Evolutionary conservation across 768 basidiomycete genomes (phyloP), one percentile per base, ranked within the genome.

Genomic region (Podaxis sp.): DNA sequence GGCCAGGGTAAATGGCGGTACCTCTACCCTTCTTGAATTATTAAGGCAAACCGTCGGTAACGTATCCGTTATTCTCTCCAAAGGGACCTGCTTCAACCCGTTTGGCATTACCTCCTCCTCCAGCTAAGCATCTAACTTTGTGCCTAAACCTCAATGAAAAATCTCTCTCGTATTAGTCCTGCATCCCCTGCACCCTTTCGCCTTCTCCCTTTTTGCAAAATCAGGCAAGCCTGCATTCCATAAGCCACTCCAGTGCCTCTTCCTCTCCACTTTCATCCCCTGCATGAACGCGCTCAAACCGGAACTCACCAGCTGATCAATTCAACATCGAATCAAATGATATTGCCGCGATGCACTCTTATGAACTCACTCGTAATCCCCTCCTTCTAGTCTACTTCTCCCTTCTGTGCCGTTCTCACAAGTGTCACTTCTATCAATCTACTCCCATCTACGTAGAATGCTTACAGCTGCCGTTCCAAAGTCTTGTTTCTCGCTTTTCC

Each of bases 151-250:
- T 20, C n/a, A 30, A 55, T 37, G 15, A n/a, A 37, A 55, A 22
- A 20, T 3, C 51, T 52, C 7, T 55, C 53, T 38, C 20, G 33
- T 24, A 11, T 12, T 24, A 13, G n/a, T 33, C 46, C 46, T 46
- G 10, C 20, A 17, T 5, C 44, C n/a, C 20, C 49, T 22, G 3
- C 33, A 36, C 22, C 49, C 58, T 28, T 38, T 40, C 30, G 6
- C 20, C 59, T n/a, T 33, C 59, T 60, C 59, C 59, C 59, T 53
- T 60, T 53, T 60, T 54, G 51, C 51, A 17, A n/a, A 41, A 44
- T 60, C 59, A 11, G 59, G 40, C 5, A 54, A 26, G 24, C 40
- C n/a, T 30, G 30, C 22, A 30, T 40, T 52, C 49, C 26, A 40
- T 53, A 8, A 24, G 37, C 59, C 59, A 60, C 38, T 20, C n/a